phyloP scores from a whole-genome alignment of 164 flowering plant genomes.

The Vitis amurensis region DNA sequence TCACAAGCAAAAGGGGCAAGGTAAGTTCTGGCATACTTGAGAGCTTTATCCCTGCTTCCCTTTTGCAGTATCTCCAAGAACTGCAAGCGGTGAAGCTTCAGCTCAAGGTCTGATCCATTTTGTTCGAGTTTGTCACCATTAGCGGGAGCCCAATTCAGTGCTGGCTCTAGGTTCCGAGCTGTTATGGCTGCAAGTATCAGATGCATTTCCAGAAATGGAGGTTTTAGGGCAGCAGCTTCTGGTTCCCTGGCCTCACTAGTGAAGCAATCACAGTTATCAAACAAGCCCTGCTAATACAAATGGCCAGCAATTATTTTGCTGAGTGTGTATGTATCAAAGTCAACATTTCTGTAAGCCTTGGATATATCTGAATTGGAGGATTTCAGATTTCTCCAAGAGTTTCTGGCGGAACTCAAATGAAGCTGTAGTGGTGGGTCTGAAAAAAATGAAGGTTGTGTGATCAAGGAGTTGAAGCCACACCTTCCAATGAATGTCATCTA shows the following conservation, averaged over 20 bases:
- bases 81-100: slow-evolving; percentile 69
- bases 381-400: slow-evolving; percentile 20
- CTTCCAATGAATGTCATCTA: too few relatives aligned
- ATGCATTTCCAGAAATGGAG: slow-evolving; percentile 63
- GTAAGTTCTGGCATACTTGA: slow-evolving; percentile 53
- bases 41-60: slow-evolving; percentile 50
- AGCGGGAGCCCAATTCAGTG: slow-evolving; percentile 59
- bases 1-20: slow-evolving; percentile 50
- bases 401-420: slow-evolving; percentile 27
- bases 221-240: slow-evolving; percentile 39
- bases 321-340: slow-evolving; percentile 49
- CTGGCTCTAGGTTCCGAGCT: slow-evolving; percentile 61
- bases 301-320: slow-evolving; percentile 73
- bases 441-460: too few relatives aligned
- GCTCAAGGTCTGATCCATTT: slow-evolving; percentile 56
- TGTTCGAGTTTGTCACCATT: slow-evolving; percentile 52
- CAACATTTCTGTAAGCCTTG: slow-evolving; percentile 71
- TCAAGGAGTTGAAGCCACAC: too few relatives aligned
- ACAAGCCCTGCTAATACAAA: slow-evolving; percentile 71
- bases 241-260: slow-evolving; percentile 53
- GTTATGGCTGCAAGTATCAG: slow-evolving; percentile 67
- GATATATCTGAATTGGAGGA: slow-evolving; percentile 71
- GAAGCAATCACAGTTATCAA: slow-evolving; percentile 75
- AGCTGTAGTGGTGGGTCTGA: too few relatives aligned
- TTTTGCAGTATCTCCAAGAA: slow-evolving; percentile 66